Conservation (phyloP, 2,329 filamentous ascomycete genomes). For the Akanthomyces uredinophilus region DNA sequence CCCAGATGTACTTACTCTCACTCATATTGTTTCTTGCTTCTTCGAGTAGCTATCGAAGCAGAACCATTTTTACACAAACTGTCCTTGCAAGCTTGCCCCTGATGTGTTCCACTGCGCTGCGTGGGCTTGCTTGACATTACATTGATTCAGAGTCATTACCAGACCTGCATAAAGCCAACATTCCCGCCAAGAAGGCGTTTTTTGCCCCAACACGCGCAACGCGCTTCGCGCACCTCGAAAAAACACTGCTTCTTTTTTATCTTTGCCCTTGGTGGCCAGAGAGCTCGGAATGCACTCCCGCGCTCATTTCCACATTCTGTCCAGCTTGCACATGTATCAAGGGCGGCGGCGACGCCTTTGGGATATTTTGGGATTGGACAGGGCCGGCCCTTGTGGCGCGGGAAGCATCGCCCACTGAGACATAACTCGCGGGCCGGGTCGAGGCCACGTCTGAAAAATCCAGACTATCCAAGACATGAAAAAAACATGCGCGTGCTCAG, state of each 20-base stretch:
- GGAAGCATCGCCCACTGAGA: neutral
- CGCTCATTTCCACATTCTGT: neutral
- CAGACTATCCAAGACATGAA: no score
- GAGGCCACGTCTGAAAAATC: neutral
- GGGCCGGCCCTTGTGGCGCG: no score
- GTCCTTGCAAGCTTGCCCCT: neutral
- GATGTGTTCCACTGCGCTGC: neutral
- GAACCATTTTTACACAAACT: neutral
- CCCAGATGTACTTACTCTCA: neutral
- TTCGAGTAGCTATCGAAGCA: no score
- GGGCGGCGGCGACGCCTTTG: no score
- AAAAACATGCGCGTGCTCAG: no score
- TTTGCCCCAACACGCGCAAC: neutral
- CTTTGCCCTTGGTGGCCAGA: neutral
- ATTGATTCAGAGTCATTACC: slow-evolving; percentile 3
- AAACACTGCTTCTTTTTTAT: neutral
- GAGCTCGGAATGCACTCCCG: neutral
- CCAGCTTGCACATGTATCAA: neutral
- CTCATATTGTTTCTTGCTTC: no score
- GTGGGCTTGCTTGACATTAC: neutral
- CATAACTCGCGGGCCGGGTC: neutral
- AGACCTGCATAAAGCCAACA: neutral
- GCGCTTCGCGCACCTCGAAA: no score
- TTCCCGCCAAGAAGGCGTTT: neutral
- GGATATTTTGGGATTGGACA: no score